A percentile compares a stretch with the other conserved stretches of the same genome.
phyloP scores from a whole-genome alignment of 805 yeast species.

The Phaffomyces antillensis region DNA sequence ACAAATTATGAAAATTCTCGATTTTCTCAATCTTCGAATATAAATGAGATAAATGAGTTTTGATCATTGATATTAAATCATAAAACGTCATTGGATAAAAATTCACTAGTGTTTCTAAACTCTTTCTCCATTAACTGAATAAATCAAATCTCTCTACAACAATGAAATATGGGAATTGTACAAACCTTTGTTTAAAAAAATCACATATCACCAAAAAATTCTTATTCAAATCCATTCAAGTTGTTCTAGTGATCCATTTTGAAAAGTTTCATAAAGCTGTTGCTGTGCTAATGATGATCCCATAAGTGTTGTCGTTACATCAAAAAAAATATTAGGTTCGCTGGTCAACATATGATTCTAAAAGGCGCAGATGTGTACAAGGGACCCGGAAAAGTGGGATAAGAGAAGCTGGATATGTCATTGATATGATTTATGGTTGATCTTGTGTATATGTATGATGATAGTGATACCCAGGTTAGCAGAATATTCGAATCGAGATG shows the following conservation, averaged over 20 bases:
- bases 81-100: slow-evolving; percentile 38
- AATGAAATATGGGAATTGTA: slow-evolving; percentile 49
- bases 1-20: slow-evolving; percentile 11
- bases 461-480: no score
- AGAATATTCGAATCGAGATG: no score
- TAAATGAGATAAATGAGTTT: slow-evolving; percentile 51
- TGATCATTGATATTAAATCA: slow-evolving; percentile 58
- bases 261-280: slow-evolving; percentile 79
- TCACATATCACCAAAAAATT: slow-evolving; percentile 7
- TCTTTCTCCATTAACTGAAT: slow-evolving; percentile 68
- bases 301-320: slow-evolving; percentile 49
- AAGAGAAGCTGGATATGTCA: slow-evolving; percentile 42
- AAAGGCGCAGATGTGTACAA: slow-evolving; percentile 93
- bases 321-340: slow-evolving; percentile 63
- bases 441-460: not conserved
- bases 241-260: slow-evolving; percentile 78
- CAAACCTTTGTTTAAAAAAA: slow-evolving; percentile 32
- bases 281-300: slow-evolving; percentile 67
- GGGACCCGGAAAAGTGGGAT: slow-evolving; percentile 81
- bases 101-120: slow-evolving; percentile 61
- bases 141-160: slow-evolving; percentile 39
- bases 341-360: slow-evolving; percentile 82
- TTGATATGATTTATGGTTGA: slow-evolving; percentile 10
- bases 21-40: slow-evolving; percentile 24
- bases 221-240: slow-evolving; percentile 44